phyloP scores from a whole-genome alignment of 768 basidiomycete genomes.

The Paxillus ammoniavirescens region DNA sequence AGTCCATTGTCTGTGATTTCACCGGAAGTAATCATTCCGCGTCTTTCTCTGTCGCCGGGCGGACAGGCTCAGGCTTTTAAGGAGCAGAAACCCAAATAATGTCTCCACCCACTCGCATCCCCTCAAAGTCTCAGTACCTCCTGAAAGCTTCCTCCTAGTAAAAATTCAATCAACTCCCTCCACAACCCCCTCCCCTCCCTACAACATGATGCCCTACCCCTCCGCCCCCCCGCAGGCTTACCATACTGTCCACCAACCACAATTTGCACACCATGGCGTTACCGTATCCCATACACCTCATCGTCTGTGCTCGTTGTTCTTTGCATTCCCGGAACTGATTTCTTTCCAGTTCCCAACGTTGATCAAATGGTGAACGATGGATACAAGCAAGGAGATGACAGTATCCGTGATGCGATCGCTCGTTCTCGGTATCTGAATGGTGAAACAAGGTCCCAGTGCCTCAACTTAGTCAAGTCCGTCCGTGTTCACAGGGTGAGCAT shows the following conservation, averaged over 20 bases:
- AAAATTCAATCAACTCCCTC: background rate
- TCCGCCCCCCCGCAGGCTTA: background rate
- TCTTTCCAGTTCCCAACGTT: conserved; percentile 3
- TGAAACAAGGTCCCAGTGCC: conserved; percentile 1
- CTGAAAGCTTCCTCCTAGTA: no score
- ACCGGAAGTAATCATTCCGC: background rate
- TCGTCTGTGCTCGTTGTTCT: conserved; percentile 10
- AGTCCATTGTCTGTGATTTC: background rate
- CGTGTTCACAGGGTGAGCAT: conserved; percentile 20
- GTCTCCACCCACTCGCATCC: background rate
- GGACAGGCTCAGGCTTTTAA: background rate
- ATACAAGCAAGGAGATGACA: background rate
- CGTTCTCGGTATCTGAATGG: background rate
- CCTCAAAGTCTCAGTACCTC: background rate
- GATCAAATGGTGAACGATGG: conserved; percentile 1
- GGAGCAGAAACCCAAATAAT: background rate
- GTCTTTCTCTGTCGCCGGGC: background rate
- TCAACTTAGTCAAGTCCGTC: conserved; percentile 6
- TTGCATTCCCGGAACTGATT: background rate
- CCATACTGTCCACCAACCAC: background rate
- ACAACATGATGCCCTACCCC: background rate
- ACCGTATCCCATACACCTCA: background rate
- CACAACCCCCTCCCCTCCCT: background rate
- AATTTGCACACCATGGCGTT: background rate
- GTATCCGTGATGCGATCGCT: conserved; percentile 5